phyloP scores from a whole-genome alignment of 2,329 filamentous ascomycete genomes.

The Macroventuria anomochaeta region DNA sequence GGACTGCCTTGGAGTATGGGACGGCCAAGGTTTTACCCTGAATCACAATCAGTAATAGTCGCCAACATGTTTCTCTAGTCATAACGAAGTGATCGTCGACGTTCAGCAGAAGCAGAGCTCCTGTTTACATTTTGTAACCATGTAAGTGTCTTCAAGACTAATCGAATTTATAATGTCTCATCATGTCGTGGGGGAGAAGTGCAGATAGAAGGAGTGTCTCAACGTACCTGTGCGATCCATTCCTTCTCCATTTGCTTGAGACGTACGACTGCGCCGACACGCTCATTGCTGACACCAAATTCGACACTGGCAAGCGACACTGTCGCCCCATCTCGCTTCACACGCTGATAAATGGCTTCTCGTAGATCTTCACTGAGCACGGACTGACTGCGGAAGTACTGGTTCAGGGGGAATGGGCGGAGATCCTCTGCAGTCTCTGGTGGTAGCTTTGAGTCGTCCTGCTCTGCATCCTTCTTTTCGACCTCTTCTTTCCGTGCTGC shows the following conservation, averaged over 20 bases:
- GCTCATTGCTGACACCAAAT: slow-evolving; percentile 78
- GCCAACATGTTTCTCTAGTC: neutral
- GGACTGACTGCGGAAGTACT: slow-evolving; percentile 70
- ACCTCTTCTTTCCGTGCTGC: slow-evolving; percentile 30
- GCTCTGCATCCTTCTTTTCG: slow-evolving; percentile 22
- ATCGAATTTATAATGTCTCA: slow-evolving; percentile 84
- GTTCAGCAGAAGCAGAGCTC: slow-evolving; percentile 75
- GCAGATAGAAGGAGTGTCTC: neutral
- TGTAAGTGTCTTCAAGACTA: slow-evolving; percentile 98
- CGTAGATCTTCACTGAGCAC: slow-evolving; percentile 77
- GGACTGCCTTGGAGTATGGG: slow-evolving; percentile 77
- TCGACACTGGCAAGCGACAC: slow-evolving; percentile 79
- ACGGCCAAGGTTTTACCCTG: slow-evolving; percentile 79
- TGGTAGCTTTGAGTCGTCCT: slow-evolving; percentile 33
- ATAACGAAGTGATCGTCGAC: slow-evolving; percentile 16
- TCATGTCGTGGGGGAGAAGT: slow-evolving; percentile 55
- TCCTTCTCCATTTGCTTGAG: slow-evolving; percentile 85
- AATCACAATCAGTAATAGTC: slow-evolving; percentile 24
- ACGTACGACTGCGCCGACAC: slow-evolving; percentile 84
- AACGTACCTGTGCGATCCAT: slow-evolving; percentile 76
- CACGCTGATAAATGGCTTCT: slow-evolving; percentile 74
- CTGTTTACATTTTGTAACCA: slow-evolving; percentile 77
- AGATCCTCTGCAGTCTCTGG: slow-evolving; percentile 45
- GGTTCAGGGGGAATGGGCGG: slow-evolving; percentile 76
- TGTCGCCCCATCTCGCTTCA: slow-evolving; percentile 67